Evolutionary conservation across 2,329 filamentous ascomycete species (phyloP).

Genomic region (Plectosphaerella sp.): DNA sequence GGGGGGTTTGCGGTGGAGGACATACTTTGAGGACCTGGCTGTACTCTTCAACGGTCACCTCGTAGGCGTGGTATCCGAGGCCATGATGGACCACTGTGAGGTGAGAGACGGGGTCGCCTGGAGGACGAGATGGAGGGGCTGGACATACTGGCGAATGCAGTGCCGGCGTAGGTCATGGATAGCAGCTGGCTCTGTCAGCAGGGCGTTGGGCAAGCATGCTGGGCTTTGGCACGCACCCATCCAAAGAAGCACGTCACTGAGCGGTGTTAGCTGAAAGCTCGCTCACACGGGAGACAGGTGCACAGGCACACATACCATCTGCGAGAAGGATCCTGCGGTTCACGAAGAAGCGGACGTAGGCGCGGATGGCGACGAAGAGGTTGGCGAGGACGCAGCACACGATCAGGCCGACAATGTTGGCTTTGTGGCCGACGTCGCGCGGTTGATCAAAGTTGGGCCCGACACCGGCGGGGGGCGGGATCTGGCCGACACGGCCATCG

Average conservation of each 20-base stretch:
- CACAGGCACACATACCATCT: neutral
- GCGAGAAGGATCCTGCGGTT: neutral
- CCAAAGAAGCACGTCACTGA: constrained; percentile 7
- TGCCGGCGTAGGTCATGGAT: neutral
- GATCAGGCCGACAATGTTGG: constrained; percentile 4
- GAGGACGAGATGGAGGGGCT: neutral
- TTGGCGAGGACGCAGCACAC: constrained; percentile 1
- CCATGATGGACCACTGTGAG: constrained; percentile 16
- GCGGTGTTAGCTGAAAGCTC: neutral
- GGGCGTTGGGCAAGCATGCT: neutral
- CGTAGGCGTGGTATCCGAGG: constrained; percentile 16
- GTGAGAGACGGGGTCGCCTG: neutral
- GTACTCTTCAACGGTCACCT: constrained; percentile 13
- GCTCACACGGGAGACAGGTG: neutral
- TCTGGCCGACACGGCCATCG: neutral
- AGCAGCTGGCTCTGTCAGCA: neutral
- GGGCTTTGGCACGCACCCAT: constrained; percentile 3
- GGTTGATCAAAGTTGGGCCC: constrained; percentile 39
- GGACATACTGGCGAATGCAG: constrained; percentile 6
- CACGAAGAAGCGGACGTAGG: constrained; percentile 7
- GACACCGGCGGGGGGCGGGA: constrained; percentile 17
- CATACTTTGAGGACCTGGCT: constrained; percentile 12
- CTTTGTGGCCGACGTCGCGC: constrained; percentile 4
- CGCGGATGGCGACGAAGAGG: constrained; percentile 5
- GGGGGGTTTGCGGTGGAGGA: neutral